Percentiles rank a stretch among this genome's conserved stretches.
Conservation (phyloP, 2,329 filamentous ascomycete genomes). For the Neofusicoccum parvum region DNA sequence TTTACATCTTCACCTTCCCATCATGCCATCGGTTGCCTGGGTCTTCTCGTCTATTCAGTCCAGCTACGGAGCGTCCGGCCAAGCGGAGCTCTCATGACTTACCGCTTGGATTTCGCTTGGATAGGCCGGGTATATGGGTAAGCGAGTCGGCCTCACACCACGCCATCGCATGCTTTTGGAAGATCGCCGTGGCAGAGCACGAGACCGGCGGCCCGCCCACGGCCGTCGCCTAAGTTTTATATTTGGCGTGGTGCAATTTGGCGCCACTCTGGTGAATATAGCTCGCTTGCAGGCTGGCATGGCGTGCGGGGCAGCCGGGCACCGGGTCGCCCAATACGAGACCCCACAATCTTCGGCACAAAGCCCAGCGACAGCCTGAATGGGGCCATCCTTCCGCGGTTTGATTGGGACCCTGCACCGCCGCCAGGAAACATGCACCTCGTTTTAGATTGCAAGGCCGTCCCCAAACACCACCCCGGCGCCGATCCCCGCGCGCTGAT, state of each 20-base stretch:
- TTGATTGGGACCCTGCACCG: not conserved
- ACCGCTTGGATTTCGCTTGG: not conserved
- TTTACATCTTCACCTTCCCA: too few relatives aligned
- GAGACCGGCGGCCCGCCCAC: not conserved
- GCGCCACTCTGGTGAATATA: constrained; percentile 7
- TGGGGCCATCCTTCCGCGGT: not conserved
- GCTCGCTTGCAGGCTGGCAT: not conserved
- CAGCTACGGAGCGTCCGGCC: too few relatives aligned
- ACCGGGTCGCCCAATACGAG: constrained; percentile 1
- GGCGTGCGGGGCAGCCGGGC: not conserved
- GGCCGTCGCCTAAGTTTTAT: not conserved
- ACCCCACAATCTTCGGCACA: constrained; percentile 10
- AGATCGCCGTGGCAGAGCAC: not conserved
- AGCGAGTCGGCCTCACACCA: not conserved
- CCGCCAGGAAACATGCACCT: not conserved
- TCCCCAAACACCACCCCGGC: not conserved
- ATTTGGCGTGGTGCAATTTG: constrained; percentile 9
- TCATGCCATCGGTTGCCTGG: too few relatives aligned
- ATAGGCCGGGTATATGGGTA: not conserved
- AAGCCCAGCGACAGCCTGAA: constrained; percentile 10
- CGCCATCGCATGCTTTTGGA: not conserved
- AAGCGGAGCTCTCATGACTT: too few relatives aligned
- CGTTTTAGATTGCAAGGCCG: not conserved
- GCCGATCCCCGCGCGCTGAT: constrained; percentile 7
- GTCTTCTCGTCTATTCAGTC: too few relatives aligned